Evolutionary conservation across 2,329 filamentous ascomycete genomes (phyloP).

Genomic region (Ceratocystis variospora): DNA sequence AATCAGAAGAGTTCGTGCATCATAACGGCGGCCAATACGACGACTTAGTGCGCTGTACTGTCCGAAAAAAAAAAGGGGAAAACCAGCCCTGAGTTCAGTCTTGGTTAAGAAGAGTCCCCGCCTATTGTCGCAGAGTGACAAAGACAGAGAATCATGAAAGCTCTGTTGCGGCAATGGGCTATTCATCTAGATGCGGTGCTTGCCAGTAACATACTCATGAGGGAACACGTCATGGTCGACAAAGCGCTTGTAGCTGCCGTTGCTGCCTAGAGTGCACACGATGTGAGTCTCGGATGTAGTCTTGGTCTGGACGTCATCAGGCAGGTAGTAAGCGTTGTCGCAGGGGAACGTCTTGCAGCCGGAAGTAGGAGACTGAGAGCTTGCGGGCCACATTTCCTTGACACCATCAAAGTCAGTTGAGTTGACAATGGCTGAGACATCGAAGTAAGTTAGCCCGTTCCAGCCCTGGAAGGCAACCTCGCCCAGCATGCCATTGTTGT

Average conservation of each 20-base stretch:
- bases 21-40: constrained; percentile 10
- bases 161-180: not conserved
- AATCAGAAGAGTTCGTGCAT: constrained; percentile 15
- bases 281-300: constrained; percentile 35
- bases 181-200: constrained; percentile 8
- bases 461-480: constrained; percentile 39
- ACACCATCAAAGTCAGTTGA: constrained; percentile 37
- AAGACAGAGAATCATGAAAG: not conserved
- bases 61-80: not conserved
- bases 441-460: constrained; percentile 39
- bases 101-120: not conserved
- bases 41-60: not conserved
- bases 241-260: constrained; percentile 17
- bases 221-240: constrained; percentile 14
- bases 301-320: constrained; percentile 44
- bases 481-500: constrained; percentile 38
- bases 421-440: constrained; percentile 45
- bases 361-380: constrained; percentile 29
- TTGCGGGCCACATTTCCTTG: constrained; percentile 40
- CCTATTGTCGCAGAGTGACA: not conserved
- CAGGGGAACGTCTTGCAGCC: constrained; percentile 42
- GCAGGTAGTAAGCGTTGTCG: constrained; percentile 38
- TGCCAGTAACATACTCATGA: constrained; percentile 16
- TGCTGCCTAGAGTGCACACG: constrained; percentile 36
- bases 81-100: not conserved